Conservation (phyloP, 2,329 filamentous ascomycete genomes). For the Ampelomyces quisqualis region DNA sequence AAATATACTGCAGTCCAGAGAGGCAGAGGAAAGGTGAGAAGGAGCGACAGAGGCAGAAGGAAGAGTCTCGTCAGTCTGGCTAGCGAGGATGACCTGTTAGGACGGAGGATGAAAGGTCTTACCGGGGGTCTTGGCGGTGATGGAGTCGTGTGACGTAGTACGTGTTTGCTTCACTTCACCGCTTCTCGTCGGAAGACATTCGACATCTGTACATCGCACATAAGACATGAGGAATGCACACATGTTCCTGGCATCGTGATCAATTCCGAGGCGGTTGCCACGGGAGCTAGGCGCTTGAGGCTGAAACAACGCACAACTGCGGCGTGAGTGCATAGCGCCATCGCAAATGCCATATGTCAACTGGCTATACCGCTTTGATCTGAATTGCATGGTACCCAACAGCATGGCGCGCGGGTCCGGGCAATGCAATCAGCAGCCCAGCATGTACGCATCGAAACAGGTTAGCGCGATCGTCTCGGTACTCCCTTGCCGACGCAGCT, state of each 20-base stretch:
- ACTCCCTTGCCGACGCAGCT: constrained; percentile 1
- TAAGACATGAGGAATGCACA: neutral
- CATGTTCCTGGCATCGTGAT: neutral
- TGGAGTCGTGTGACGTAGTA: constrained; percentile 9
- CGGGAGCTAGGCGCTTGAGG: neutral
- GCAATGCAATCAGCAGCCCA: constrained; percentile 1
- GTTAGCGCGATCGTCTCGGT: constrained; percentile 4
- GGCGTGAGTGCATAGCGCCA: neutral
- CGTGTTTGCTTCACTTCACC: neutral
- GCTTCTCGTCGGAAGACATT: neutral
- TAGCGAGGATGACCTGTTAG: constrained; percentile 52
- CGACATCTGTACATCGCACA: neutral
- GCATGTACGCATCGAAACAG: neutral
- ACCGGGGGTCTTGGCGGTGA: constrained; percentile 45
- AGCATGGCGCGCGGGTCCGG: constrained; percentile 1
- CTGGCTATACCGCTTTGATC: neutral
- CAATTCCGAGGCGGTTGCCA: neutral
- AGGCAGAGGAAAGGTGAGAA: constrained; percentile 30
- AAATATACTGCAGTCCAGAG: neutral
- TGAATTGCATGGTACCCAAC: constrained; percentile 2
- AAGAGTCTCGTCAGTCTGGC: constrained; percentile 50
- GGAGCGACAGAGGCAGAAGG: constrained; percentile 34
- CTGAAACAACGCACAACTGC: neutral
- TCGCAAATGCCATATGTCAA: neutral
- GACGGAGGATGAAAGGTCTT: constrained; percentile 51